Percentiles rank a stretch among this genome's conserved stretches.
phyloP scores from a whole-genome alignment of 306 rosid species.

The Inga leiocalycina region DNA sequence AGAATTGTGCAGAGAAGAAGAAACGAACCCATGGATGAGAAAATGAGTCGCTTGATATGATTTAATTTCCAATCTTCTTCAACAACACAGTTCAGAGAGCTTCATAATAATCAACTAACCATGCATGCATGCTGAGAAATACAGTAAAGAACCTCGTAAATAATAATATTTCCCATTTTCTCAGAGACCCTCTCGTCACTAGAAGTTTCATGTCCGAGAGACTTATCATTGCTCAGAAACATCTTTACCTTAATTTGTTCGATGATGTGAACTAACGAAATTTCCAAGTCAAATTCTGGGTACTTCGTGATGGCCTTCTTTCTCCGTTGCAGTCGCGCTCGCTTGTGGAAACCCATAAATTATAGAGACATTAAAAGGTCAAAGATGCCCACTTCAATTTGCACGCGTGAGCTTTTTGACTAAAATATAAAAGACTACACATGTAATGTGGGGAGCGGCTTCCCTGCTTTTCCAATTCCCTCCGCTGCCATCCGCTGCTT shows the following conservation, averaged over 20 bases:
- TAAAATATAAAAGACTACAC: no score
- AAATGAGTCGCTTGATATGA: neutral
- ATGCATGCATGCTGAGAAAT: neutral
- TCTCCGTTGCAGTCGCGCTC: neutral
- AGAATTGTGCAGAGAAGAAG: neutral
- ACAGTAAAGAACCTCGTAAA: neutral
- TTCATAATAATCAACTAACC: neutral
- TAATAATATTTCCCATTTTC: neutral
- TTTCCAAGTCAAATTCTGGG: neutral
- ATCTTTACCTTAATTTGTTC: neutral
- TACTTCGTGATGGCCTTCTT: neutral
- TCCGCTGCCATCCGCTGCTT: no score
- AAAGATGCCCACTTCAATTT: neutral
- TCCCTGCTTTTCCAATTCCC: no score
- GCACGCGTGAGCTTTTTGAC: neutral
- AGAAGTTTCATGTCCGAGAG: neutral
- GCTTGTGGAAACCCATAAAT: neutral
- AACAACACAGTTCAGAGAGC: neutral
- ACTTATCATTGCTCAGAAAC: neutral
- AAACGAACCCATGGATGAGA: neutral
- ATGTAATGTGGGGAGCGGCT: no score
- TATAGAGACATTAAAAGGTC: neutral
- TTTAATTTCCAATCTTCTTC: neutral
- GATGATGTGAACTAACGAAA: neutral
- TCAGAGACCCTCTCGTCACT: neutral